Base-by-base conservation (phyloP, 1,284 basidiomycete genomes). In the Porodaedalea pini region DNA sequence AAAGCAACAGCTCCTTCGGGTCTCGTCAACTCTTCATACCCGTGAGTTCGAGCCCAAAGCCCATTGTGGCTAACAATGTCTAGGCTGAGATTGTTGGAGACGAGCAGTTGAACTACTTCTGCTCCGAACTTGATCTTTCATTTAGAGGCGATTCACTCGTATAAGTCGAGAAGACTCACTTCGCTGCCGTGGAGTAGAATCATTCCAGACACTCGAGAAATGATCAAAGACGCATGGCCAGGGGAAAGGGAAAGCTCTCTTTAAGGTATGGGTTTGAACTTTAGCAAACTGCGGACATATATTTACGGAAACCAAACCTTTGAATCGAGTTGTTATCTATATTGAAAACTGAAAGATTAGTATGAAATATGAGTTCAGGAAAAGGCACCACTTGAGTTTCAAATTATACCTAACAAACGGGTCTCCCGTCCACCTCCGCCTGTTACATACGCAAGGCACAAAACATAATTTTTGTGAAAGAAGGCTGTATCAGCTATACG, bases 181-280 rank as follows among this genome's bases (percentile, higher is more conserved):
- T 51, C 21, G 3, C 49, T 37, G 11, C 49, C 49, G 32, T 51
- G 49, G n/a, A 51, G 32, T 19, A 51, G 21, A 5, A 51, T 19
- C 37, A 15, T 51, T 13, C 36, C 37, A 7, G 31, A 11, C 8
- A 32, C 32, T 37, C 21, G 21, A 8, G 17, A 36, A 3, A 51
- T n/a, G 2, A 32, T 37, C 7, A 51, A 23, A 32, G 49, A 51
- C 2, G 31, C 36, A 17, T 51, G 49, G n/a, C 37, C 49, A 25
- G 15, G 37, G 13, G 7, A 37, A 2, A 36, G n/a, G 10, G n/a
- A 13, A n/a, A 13, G 8, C 17, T 32, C 19, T 15, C 49, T 51
- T 25, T 6, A 7, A 17, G 11, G 11, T 7, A 43, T n/a, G 1
- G n/a, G n/a, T 34, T 1, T 51, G 11, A n/a, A 13, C 19, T 34